A percentile compares a stretch with the other conserved stretches of the same genome.
phyloP scores from a whole-genome alignment of 2,329 filamentous ascomycete genomes.

The Phoma sp. region DNA sequence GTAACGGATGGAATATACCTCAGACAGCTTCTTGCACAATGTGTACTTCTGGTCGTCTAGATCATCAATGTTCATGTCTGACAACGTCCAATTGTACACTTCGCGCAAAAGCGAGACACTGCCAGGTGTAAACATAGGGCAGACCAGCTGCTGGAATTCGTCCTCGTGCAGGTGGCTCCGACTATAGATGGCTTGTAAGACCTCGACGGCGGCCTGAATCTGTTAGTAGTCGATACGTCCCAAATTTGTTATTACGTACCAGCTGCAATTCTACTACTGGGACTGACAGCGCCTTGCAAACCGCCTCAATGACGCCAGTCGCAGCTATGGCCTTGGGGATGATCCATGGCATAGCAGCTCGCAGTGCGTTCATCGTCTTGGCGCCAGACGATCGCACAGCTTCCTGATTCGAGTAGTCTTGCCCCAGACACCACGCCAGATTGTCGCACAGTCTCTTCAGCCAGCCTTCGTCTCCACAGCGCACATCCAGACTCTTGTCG shows the following conservation, averaged over 20 bases:
- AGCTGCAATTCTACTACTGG: slow-evolving; percentile 44
- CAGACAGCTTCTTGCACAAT: slow-evolving; percentile 90
- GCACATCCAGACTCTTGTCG: slow-evolving; percentile 70
- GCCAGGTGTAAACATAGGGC: slow-evolving; percentile 76
- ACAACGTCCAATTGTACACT: slow-evolving; percentile 79
- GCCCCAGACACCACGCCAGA: slow-evolving; percentile 73
- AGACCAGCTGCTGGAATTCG: slow-evolving; percentile 78
- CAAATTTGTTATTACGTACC: slow-evolving; percentile 25
- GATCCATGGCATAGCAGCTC: slow-evolving; percentile 84
- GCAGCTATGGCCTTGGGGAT: slow-evolving; percentile 80
- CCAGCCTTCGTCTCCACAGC: slow-evolving; percentile 86
- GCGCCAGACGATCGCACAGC: slow-evolving; percentile 73
- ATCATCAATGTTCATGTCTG: slow-evolving; percentile 79
- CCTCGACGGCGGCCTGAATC: slow-evolving; percentile 68
- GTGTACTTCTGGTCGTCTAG: slow-evolving; percentile 92
- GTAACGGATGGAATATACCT: slow-evolving; percentile 61
- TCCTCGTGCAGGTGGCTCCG: slow-evolving; percentile 74
- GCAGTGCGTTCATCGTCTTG: slow-evolving; percentile 77
- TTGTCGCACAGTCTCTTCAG: slow-evolving; percentile 76
- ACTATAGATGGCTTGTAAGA: slow-evolving; percentile 80
- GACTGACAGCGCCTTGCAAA: slow-evolving; percentile 49
- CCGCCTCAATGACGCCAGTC: slow-evolving; percentile 45
- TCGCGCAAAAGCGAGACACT: slow-evolving; percentile 74
- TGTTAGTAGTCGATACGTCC: slow-evolving; percentile 24
- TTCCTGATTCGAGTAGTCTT: slow-evolving; percentile 67